A percentile compares a stretch with the other conserved stretches of the same genome.
Conservation (phyloP, 2,329 filamentous ascomycete species). For the Teratosphaeria zuluensis region DNA sequence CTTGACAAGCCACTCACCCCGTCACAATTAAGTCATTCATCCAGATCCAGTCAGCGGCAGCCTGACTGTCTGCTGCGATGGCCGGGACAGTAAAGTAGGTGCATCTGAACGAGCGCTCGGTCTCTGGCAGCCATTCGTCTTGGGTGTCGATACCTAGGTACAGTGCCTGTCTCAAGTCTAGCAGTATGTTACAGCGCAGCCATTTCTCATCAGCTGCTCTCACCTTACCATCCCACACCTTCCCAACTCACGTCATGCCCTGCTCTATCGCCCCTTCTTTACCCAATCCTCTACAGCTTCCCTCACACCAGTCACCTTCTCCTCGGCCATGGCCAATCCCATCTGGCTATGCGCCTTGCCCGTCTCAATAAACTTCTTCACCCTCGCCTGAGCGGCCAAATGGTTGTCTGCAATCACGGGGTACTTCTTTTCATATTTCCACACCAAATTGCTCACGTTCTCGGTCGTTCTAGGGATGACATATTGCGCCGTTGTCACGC, state of each 20-base stretch:
- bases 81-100: no score
- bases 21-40: no score
- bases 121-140: no score
- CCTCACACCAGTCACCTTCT: slow-evolving; percentile 66
- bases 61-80: no score
- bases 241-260: neutral
- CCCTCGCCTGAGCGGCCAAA: slow-evolving; percentile 56
- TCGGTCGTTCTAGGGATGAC: slow-evolving; percentile 81
- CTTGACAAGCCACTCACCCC: no score
- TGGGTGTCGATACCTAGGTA: neutral
- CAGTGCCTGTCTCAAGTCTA: neutral
- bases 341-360: slow-evolving; percentile 65
- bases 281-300: slow-evolving; percentile 82
- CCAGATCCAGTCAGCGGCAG: no score
- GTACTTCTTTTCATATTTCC: slow-evolving; percentile 86
- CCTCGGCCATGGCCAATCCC: slow-evolving; percentile 63
- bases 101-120: no score
- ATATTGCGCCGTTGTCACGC: slow-evolving; percentile 71
- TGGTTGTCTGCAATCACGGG: slow-evolving; percentile 78
- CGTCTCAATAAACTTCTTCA: slow-evolving; percentile 61
- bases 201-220: neutral
- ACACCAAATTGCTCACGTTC: slow-evolving; percentile 77
- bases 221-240: neutral
- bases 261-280: slow-evolving; percentile 54
- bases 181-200: neutral